Conservation (phyloP, 202 grass and related monocot genomes). For the Setaria italica region DNA sequence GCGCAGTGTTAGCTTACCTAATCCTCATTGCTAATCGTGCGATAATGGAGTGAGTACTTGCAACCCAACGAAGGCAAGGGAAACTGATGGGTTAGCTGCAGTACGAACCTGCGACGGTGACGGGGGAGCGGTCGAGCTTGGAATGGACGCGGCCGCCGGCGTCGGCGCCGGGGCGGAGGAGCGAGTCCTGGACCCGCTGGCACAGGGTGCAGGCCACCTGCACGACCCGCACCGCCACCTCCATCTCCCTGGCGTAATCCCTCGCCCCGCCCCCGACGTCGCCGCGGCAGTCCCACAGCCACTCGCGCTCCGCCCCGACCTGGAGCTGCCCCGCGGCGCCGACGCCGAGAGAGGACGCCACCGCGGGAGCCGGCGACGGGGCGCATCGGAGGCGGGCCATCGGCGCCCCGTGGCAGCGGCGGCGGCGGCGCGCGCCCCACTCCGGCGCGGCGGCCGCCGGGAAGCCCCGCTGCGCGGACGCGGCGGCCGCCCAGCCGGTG, state of each 20-base stretch:
- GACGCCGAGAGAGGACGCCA: background rate
- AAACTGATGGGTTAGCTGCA: background rate
- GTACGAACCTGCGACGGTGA: slow-evolving; percentile 80
- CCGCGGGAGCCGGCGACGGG: background rate
- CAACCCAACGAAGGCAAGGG: background rate
- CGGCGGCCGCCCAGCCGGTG: slow-evolving; percentile 13
- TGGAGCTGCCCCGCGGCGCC: slow-evolving; percentile 35
- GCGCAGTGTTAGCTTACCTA: background rate
- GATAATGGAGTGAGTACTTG: background rate
- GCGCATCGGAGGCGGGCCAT: slow-evolving; percentile 24
- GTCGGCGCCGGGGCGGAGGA: slow-evolving; percentile 42
- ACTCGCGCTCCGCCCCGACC: slow-evolving; percentile 25
- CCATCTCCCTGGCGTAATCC: slow-evolving; percentile 72
- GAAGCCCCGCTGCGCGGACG: background rate
- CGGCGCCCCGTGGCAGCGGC: background rate
- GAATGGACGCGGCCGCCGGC: slow-evolving; percentile 40
- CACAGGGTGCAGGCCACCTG: slow-evolving; percentile 86
- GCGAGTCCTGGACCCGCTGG: slow-evolving; percentile 75
- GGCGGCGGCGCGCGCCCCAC: slow-evolving; percentile 2
- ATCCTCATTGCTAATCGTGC: background rate
- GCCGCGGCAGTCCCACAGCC: slow-evolving; percentile 61
- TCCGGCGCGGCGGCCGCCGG: background rate
- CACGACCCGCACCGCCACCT: slow-evolving; percentile 85
- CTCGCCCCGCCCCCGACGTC: slow-evolving; percentile 30
- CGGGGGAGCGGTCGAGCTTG: slow-evolving; percentile 85